Evolutionary conservation across 768 basidiomycete genomes (phyloP).

Genomic region (Phaeolepiota aurea): DNA sequence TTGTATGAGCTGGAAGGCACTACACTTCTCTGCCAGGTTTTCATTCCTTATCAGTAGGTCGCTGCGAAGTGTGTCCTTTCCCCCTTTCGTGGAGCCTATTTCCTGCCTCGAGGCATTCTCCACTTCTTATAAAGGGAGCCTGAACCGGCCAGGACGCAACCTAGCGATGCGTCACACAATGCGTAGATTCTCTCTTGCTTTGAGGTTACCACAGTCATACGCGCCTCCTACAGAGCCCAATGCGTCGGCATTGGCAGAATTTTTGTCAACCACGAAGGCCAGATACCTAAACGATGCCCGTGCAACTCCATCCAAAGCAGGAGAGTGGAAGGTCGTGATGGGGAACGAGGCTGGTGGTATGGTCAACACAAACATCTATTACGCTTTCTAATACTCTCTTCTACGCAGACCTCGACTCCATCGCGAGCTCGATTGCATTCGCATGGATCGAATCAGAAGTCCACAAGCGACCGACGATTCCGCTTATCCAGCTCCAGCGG

Average conservation of each 20-base stretch:
- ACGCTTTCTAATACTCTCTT: constrained; percentile 1
- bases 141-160: too few species aligned
- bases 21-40: too few species aligned
- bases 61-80: too few species aligned
- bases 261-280: constrained; percentile 36
- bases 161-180: too few species aligned
- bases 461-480: constrained; percentile 49
- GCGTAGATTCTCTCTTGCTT: background rate
- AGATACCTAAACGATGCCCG: constrained; percentile 52
- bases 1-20: too few species aligned
- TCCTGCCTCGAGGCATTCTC: background rate
- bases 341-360: constrained; percentile 96
- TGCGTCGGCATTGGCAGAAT: constrained; percentile 16
- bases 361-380: constrained; percentile 7
- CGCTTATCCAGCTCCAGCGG: constrained; percentile 64
- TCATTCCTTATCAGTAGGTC: too few species aligned
- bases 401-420: constrained; percentile 76
- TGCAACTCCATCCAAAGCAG: constrained; percentile 28
- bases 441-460: constrained; percentile 64
- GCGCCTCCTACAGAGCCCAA: background rate
- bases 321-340: constrained; percentile 80
- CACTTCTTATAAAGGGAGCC: background rate
- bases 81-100: too few species aligned
- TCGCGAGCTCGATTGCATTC: constrained; percentile 81
- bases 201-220: background rate